These are phyloP conservation scores for Oehlia diaphana DNA, from an alignment of 192 early-diverging fungal species.

Conservation along the genomic window DNA sequence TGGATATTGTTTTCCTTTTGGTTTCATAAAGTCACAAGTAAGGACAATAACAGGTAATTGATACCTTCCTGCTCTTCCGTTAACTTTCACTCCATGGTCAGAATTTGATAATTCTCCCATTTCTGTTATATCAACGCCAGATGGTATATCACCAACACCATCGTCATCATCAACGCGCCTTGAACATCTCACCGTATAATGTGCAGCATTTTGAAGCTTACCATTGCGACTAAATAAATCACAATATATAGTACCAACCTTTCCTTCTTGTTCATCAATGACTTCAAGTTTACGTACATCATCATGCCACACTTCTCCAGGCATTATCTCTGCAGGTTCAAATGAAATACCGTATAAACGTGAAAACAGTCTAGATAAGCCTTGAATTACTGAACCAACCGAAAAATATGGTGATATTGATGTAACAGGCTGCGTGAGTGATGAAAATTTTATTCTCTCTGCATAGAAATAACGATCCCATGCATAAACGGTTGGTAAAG, in stretches of 20 bases:
- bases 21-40: constrained; percentile 69
- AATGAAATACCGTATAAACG: constrained; percentile 87
- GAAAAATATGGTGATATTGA: constrained; percentile 77
- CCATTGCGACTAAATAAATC: constrained; percentile 82
- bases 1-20: constrained; percentile 47
- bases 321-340: constrained; percentile 60
- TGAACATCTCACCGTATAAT: constrained; percentile 93
- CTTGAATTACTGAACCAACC: constrained; percentile 85
- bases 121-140: constrained; percentile 36
- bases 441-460: constrained; percentile 39
- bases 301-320: constrained; percentile 89
- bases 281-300: constrained; percentile 91
- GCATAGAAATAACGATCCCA: constrained; percentile 88
- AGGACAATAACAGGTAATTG: constrained; percentile 75
- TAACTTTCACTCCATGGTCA: constrained; percentile 37
- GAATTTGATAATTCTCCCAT: constrained; percentile 37
- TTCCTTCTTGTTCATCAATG: constrained; percentile 82
- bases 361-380: constrained; percentile 82
- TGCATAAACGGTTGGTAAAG: constrained; percentile 50
- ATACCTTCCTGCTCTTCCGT: constrained; percentile 47
- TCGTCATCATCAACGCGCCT: constrained; percentile 81
- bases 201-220: constrained; percentile 85
- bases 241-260: constrained; percentile 91
- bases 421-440: constrained; percentile 40
- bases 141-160: constrained; percentile 43